Base-by-base conservation (phyloP, 257 asterid species). In the Solanum tacnaense region DNA sequence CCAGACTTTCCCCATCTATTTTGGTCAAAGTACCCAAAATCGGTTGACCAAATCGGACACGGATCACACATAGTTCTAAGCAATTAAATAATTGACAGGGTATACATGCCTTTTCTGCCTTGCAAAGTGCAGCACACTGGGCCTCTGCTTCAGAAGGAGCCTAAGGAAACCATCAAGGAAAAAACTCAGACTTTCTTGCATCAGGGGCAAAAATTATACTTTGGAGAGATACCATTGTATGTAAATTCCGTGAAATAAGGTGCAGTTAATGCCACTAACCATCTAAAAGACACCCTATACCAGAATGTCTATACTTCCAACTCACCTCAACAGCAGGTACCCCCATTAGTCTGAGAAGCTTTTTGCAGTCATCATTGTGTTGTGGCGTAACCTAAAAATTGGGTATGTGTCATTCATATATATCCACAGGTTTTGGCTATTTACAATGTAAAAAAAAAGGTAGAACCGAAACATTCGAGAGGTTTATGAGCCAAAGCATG, bases 111-210 rank as follows among this genome's bases (percentile, higher is more conserved):
- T 95, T 91, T 87, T 87, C 96, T 83, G 91, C 85, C 91, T 91
- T 95, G 92, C 99, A 97, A 89, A 97, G 98, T 83, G 94, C 93
- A 31, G 98, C 98, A 95, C 99, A 97, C 89, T 96, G 94, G 71
- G 99, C 99, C 92, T 96, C 99, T 86, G 99, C 99, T 94, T 97
- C 99, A 84, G 98, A 93, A 90, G 99, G 98, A 92, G 99, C 99
- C 99, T 97, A 86, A 49, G 67, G 73, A 91, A 88, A 79, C 79
- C 86, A 87, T 60, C 84, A 86, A 38, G 87, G 87, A 15, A 88
- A 34, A 35, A 58, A 15, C 46, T 86, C 39, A 29, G 85, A 49
- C 41, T 82, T 49, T 29, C 44, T 46, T 1, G 18, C 27, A 89
- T 82, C 39, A 86, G 71, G 78, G 85, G 31, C 11, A 29, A 82